These are phyloP conservation scores for Millerago galiae DNA, from an alignment of 805 yeast genomes.

Conservation along the genomic window DNA sequence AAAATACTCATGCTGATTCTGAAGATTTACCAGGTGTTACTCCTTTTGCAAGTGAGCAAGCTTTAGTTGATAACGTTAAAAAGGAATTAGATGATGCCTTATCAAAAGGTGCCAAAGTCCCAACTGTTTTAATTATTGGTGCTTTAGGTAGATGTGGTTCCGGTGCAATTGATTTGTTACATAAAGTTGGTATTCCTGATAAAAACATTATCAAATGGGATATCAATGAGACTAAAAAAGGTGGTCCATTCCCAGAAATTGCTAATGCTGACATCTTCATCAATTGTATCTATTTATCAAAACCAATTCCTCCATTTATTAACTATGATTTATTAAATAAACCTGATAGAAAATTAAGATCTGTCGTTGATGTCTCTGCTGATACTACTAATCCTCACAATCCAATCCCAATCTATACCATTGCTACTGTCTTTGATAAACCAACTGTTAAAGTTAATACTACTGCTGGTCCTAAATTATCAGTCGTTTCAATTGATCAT, in stretches of 20 bases:
- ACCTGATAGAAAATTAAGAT: constrained; percentile 69
- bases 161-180: constrained; percentile 85
- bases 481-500: constrained; percentile 94
- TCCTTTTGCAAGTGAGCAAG: constrained; percentile 78
- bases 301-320: constrained; percentile 91
- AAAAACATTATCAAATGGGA: constrained; percentile 88
- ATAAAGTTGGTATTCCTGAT: constrained; percentile 83
- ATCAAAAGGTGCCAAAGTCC: constrained; percentile 57
- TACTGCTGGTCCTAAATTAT: constrained; percentile 73
- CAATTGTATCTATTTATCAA: constrained; percentile 91
- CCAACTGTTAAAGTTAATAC: constrained; percentile 87
- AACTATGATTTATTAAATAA: constrained; percentile 60
- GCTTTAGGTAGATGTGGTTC: constrained; percentile 98
- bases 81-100: constrained; percentile 50
- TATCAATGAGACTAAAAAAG: constrained; percentile 90
- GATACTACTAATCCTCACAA: constrained; percentile 98
- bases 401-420: constrained; percentile 89
- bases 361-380: constrained; percentile 96
- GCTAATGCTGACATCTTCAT: constrained; percentile 81
- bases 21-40: constrained; percentile 72
- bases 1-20: constrained; percentile 62
- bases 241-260: constrained; percentile 96
- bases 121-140: constrained; percentile 85
- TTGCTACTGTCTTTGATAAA: constrained; percentile 84
- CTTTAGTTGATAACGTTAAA: constrained; percentile 66